These are phyloP conservation scores for Penicillium odoratum DNA, from an alignment of 495 filamentous ascomycete genomes.

Conservation along the genomic window DNA sequence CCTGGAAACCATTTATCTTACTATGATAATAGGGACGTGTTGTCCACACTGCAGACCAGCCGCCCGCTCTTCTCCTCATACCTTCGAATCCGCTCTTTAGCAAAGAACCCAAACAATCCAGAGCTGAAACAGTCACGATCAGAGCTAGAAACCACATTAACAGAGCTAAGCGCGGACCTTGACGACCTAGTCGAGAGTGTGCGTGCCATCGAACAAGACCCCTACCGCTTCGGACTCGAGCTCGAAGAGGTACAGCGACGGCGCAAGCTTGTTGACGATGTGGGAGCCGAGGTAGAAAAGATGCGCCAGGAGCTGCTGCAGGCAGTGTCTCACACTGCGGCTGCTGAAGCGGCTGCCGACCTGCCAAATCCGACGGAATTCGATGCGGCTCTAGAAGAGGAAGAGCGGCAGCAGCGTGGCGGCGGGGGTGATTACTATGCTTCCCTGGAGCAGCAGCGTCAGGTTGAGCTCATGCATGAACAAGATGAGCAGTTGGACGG, in stretches of 20 bases:
- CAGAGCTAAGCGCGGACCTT: constrained; percentile 80
- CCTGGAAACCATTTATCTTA: constrained; percentile 11
- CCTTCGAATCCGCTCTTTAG: constrained; percentile 88
- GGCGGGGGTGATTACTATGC: constrained; percentile 67
- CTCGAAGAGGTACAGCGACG: constrained; percentile 78
- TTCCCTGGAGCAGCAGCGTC: constrained; percentile 90
- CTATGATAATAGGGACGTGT: constrained; percentile 67
- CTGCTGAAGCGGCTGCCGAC: constrained; percentile 29
- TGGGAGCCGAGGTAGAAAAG: constrained; percentile 81
- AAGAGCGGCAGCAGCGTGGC: constrained; percentile 22
- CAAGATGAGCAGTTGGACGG: constrained; percentile 92
- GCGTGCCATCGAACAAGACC: constrained; percentile 83
- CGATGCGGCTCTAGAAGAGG: constrained; percentile 41
- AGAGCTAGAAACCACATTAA: constrained; percentile 77
- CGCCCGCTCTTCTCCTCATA: constrained; percentile 90
- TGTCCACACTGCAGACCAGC: constrained; percentile 72
- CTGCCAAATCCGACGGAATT: constrained; percentile 76
- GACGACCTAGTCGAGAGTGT: constrained; percentile 87
- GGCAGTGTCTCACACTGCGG: constrained; percentile 35
- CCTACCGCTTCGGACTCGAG: constrained; percentile 84
- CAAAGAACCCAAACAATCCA: constrained; percentile 67
- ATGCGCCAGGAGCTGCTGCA: constrained; percentile 81
- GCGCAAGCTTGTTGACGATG: constrained; percentile 81
- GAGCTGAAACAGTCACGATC: constrained; percentile 80
- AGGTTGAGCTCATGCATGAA: constrained; percentile 88